Percentiles rank a stretch among this genome's conserved stretches.
These are phyloP conservation scores for Ehretia macrophylla DNA, from an alignment of 257 asterid species.

Conservation along the genomic window DNA sequence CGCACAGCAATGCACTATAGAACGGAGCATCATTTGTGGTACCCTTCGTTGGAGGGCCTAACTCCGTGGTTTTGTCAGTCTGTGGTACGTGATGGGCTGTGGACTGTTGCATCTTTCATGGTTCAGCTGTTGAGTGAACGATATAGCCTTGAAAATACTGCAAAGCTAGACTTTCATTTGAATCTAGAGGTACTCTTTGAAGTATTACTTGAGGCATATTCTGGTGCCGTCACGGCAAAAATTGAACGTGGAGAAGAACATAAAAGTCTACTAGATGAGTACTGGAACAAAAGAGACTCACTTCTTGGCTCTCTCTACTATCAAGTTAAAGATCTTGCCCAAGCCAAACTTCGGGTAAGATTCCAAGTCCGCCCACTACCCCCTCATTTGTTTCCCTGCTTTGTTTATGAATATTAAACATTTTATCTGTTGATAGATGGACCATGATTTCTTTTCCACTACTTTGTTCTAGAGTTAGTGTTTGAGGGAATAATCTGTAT, in stretches of 20 bases:
- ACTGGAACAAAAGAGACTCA: slow-evolving; percentile 67
- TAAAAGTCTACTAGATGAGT: slow-evolving; percentile 61
- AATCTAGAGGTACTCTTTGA: slow-evolving; percentile 68
- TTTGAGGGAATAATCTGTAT: too few species aligned
- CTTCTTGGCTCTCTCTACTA: slow-evolving; percentile 77
- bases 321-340: slow-evolving; percentile 55
- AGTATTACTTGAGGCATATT: slow-evolving; percentile 76
- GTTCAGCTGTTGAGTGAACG: slow-evolving; percentile 62
- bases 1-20: slow-evolving; percentile 60
- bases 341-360: slow-evolving; percentile 51
- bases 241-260: slow-evolving; percentile 78
- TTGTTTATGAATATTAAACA: too few species aligned
- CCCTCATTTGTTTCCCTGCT: too few species aligned
- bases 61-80: slow-evolving; percentile 84
- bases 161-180: slow-evolving; percentile 48
- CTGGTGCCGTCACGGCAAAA: slow-evolving; percentile 75
- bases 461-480: too few species aligned
- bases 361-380: too few species aligned
- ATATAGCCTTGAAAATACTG: slow-evolving; percentile 48
- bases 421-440: background rate
- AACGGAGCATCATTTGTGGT: slow-evolving; percentile 79
- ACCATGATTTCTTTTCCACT: too few species aligned
- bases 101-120: slow-evolving; percentile 78
- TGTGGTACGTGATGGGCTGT: slow-evolving; percentile 66
- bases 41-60: slow-evolving; percentile 81